These are phyloP conservation scores for Cutaneotrichosporon sp. DNA, from an alignment of 1,284 basidiomycete species.

Conservation along the genomic window DNA sequence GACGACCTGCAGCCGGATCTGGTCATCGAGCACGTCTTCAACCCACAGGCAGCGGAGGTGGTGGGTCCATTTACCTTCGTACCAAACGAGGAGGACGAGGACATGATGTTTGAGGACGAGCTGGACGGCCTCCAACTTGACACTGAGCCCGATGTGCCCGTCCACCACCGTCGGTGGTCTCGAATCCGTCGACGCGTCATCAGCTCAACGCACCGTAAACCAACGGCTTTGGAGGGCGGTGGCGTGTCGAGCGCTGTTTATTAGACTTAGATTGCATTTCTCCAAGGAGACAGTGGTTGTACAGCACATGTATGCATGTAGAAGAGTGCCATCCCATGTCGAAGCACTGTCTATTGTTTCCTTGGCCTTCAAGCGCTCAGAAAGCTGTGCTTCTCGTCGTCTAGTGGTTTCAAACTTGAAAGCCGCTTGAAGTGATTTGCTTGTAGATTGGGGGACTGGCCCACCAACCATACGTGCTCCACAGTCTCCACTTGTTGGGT, in stretches of 20 bases:
- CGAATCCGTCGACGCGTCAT: slow-evolving; percentile 10
- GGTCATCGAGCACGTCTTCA: slow-evolving; percentile 49
- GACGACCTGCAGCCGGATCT: slow-evolving; percentile 34
- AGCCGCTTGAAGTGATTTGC: too few relatives aligned
- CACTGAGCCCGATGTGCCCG: neutral
- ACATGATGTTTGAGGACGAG: slow-evolving; percentile 7
- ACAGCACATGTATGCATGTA: slow-evolving; percentile 6
- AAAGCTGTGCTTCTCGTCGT: neutral
- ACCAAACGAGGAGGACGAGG: slow-evolving; percentile 16
- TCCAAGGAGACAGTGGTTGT: neutral
- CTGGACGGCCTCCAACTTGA: slow-evolving; percentile 1
- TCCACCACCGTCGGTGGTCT: slow-evolving; percentile 4
- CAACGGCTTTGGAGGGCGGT: neutral
- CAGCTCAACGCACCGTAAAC: neutral
- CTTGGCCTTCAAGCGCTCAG: neutral
- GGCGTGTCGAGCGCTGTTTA: neutral
- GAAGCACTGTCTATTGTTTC: neutral
- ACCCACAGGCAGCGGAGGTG: slow-evolving; percentile 37
- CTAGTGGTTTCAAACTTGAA: too few relatives aligned
- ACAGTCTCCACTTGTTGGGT: neutral
- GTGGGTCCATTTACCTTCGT: slow-evolving; percentile 47
- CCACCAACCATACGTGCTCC: neutral
- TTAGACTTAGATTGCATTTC: neutral
- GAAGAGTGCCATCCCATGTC: neutral
- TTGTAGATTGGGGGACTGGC: too few relatives aligned